phyloP scores from a whole-genome alignment of 352 stramenopile genomes.

The Pythium brachiatum region DNA sequence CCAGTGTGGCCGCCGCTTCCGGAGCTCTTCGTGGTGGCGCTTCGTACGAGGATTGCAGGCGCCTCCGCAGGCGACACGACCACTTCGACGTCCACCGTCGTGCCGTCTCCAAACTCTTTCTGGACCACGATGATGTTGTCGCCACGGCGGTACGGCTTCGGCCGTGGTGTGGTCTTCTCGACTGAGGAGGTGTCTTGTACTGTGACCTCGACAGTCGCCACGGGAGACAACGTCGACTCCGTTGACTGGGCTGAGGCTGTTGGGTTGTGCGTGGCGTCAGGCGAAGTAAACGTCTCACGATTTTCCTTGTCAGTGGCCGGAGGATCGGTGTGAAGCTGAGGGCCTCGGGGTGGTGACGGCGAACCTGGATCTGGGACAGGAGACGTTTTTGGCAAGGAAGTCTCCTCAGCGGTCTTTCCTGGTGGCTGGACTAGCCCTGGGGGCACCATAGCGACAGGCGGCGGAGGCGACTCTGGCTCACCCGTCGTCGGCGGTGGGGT shows the following conservation, averaged over 20 bases:
- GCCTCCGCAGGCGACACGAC: slow-evolving; percentile 2
- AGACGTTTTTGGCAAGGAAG: neutral
- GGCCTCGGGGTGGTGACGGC: neutral
- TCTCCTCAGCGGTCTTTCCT: neutral
- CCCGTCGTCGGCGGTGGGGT: neutral
- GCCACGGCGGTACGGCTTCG: slow-evolving; percentile 1
- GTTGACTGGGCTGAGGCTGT: neutral
- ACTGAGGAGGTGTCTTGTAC: neutral
- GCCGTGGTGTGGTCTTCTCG: neutral
- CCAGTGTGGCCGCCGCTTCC: neutral
- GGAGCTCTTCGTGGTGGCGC: neutral
- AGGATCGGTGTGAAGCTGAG: neutral
- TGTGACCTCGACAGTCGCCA: neutral
- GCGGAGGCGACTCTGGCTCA: neutral
- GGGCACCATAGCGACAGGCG: neutral
- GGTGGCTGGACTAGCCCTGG: neutral
- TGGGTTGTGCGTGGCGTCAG: neutral
- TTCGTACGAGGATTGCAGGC: slow-evolving; percentile 3
- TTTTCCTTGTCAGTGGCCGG: neutral
- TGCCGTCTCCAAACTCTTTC: slow-evolving; percentile 2
- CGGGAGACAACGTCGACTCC: neutral
- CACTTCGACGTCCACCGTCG: slow-evolving; percentile 3
- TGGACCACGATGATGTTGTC: slow-evolving; percentile 13
- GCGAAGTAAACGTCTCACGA: neutral
- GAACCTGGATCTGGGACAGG: neutral